phyloP scores from a whole-genome alignment of 148 eudicot species.

The Vaccinium macrocarpon region DNA sequence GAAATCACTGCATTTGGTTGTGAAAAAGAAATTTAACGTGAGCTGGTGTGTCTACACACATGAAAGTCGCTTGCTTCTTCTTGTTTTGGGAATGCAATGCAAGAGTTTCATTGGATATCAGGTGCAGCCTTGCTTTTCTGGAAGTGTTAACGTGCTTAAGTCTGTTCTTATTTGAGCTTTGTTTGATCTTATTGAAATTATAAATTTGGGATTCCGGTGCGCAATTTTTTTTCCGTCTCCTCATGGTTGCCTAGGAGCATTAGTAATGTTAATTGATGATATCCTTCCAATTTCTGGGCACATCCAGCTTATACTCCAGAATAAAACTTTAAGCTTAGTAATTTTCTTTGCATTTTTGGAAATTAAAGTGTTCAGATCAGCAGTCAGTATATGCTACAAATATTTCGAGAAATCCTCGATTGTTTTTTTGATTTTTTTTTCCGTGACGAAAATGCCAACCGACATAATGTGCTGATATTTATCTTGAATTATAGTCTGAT shows the following conservation, averaged over 20 bases:
- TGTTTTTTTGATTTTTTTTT: not conserved
- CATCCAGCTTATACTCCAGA: not conserved
- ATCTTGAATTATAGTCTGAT: not conserved
- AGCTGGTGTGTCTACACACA: conserved; percentile 92
- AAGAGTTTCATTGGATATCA: conserved; percentile 89
- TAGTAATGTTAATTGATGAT: not conserved
- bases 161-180: conserved; percentile 4
- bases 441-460: not conserved
- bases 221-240: not conserved
- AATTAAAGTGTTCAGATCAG: not conserved
- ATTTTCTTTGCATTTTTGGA: not conserved
- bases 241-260: not conserved
- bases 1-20: conserved; percentile 56
- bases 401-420: not conserved
- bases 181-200: conserved; percentile 8
- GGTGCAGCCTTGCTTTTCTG: conserved; percentile 40
- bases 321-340: conserved; percentile 3
- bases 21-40: conserved; percentile 73
- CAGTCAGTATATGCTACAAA: not conserved
- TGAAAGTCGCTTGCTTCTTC: conserved; percentile 97
- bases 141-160: not conserved
- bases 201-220: not conserved
- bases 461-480: not conserved
- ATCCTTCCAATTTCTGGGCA: not conserved
- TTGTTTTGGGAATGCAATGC: conserved; percentile 96